Base-by-base conservation (phyloP, 1,139 yeast genomes). In the Pichia sp. region DNA sequence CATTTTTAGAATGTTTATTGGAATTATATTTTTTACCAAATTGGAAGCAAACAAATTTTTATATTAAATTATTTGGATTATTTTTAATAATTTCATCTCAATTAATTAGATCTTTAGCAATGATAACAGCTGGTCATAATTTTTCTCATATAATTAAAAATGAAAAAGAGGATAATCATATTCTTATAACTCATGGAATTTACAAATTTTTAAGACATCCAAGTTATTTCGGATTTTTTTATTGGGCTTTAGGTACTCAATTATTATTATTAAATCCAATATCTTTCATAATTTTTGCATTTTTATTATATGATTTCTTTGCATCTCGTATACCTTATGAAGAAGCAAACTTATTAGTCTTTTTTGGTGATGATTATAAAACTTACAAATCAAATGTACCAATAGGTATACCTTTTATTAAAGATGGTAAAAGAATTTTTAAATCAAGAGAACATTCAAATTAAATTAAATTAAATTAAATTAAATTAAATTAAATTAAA, bases 181-280 rank as follows among this genome's bases (percentile, higher is more conserved):
- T 56, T 22, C 68, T 92, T 39, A 80, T 92, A 10, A 85, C 87
- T 0, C 54, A 65, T 7, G 98, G 97, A 0, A 68, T 92, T 3
- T 92, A 92, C 63, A 50, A 69, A 1, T 52, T 66, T 22, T 65
- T 77, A 9, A 72, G 98, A 49, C 98, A 92, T 61, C 98, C 98
- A 10, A 82, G 95, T 42, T 92, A 92, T 64, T 75, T 80, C 46
- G 98, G 97, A 1, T 92, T 85, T 62, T 90, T 82, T 59, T 81
- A 87, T 77, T 94, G 97, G 97, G 92, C 94, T 27, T 57, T 90
- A 4, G 97, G 97, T 0, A 71, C 89, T 2, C 95, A 92, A 61
- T 35, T 90, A 42, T 58, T 82, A 52, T 64, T 90, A 48, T 67
- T 78, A 40, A 92, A 89, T 62, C 80, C 83, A 1, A 43, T 82